Conservation (phyloP, 2,329 filamentous ascomycete genomes). For the Helicocarpus griseus region DNA sequence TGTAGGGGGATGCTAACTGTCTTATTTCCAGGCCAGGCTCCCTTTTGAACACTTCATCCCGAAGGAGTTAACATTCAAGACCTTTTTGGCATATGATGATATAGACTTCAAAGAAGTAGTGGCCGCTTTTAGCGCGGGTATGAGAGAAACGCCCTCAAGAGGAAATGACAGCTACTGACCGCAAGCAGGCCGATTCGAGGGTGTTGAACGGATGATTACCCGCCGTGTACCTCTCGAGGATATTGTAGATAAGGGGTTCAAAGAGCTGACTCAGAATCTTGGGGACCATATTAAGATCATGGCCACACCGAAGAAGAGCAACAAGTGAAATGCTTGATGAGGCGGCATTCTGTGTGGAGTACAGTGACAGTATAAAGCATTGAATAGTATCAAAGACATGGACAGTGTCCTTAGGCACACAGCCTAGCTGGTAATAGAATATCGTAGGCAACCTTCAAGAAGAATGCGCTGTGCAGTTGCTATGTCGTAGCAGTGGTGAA, state of each 20-base stretch:
- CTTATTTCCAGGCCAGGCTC: constrained; percentile 12
- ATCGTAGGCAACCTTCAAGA: too few relatives aligned
- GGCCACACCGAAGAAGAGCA: constrained; percentile 18
- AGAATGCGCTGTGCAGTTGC: too few relatives aligned
- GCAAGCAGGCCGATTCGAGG: constrained; percentile 21
- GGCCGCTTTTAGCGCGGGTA: constrained; percentile 23
- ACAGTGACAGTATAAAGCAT: too few relatives aligned
- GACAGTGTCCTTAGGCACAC: neutral
- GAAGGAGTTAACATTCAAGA: constrained; percentile 23
- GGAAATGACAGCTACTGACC: neutral
- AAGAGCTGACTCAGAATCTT: constrained; percentile 23
- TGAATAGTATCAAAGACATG: neutral
- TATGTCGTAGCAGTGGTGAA: too few relatives aligned
- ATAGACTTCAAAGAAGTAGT: constrained; percentile 24
- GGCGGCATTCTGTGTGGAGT: too few relatives aligned
- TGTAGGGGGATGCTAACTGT: neutral
- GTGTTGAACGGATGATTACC: constrained; percentile 24
- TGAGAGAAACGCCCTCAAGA: constrained; percentile 1
- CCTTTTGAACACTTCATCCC: constrained; percentile 18
- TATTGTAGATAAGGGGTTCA: constrained; percentile 22
- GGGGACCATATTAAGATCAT: constrained; percentile 29
- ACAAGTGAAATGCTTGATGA: too few relatives aligned
- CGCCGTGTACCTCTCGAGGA: constrained; percentile 24
- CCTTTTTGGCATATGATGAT: constrained; percentile 23
- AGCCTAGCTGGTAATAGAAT: too few relatives aligned